Percentiles rank a stretch among this genome's conserved stretches.
Conservation (phyloP, 1,284 basidiomycete species). For the Apiotrichum laibachii region DNA sequence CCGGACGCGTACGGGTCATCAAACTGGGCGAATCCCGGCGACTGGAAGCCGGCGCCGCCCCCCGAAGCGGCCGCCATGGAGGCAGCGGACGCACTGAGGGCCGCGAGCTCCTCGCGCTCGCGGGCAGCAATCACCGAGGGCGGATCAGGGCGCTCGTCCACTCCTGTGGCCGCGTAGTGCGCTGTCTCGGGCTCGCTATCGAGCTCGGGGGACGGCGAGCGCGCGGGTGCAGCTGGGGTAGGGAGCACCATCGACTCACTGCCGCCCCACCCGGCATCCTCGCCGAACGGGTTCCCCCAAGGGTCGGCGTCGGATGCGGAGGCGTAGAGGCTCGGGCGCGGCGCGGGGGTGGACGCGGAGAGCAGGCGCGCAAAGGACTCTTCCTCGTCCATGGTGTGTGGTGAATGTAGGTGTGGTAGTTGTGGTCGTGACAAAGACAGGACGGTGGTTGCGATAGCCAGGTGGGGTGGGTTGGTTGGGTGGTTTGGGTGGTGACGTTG, state of each 20-base stretch:
- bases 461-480: neutral
- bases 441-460: neutral
- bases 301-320: slow-evolving; percentile 32
- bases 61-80: neutral
- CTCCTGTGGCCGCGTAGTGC: neutral
- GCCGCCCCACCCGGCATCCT: slow-evolving; percentile 15
- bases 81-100: neutral
- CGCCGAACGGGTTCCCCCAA: slow-evolving; percentile 51
- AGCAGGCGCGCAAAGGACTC: slow-evolving; percentile 43
- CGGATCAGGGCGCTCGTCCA: slow-evolving; percentile 29
- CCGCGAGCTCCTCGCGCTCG: slow-evolving; percentile 29
- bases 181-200: neutral
- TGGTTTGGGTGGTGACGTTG: too few relatives aligned
- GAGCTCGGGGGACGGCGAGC: slow-evolving; percentile 11
- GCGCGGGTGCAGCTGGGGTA: slow-evolving; percentile 1
- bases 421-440: neutral
- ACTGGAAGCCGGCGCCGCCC: slow-evolving; percentile 1
- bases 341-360: slow-evolving; percentile 34
- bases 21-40: neutral
- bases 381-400: slow-evolving; percentile 44
- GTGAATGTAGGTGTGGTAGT: neutral
- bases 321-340: slow-evolving; percentile 32
- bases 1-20: slow-evolving; percentile 6
- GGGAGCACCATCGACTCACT: slow-evolving; percentile 5
- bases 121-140: slow-evolving; percentile 45